A percentile compares a stretch with the other conserved stretches of the same genome.
These are phyloP conservation scores for Penicillium hesseltinei DNA, from an alignment of 2,329 filamentous ascomycete genomes.

Conservation along the genomic window DNA sequence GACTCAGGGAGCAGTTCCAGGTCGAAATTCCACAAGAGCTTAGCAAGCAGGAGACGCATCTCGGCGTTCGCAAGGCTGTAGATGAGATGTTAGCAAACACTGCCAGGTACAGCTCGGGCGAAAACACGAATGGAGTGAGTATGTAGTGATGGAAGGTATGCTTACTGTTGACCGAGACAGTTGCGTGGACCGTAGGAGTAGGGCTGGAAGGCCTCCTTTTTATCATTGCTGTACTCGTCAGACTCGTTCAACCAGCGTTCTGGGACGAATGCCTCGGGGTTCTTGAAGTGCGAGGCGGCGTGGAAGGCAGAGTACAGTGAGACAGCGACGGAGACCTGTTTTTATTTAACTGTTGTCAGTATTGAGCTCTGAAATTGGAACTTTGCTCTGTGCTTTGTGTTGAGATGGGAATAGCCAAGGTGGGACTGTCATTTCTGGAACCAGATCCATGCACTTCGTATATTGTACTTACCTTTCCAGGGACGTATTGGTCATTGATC, in stretches of 20 bases:
- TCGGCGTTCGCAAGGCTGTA: conserved; percentile 34
- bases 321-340: conserved; percentile 17
- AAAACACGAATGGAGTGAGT: not conserved
- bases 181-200: conserved; percentile 31
- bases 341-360: not conserved
- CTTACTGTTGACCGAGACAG: conserved; percentile 31
- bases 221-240: conserved; percentile 29
- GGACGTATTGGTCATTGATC: conserved; percentile 27
- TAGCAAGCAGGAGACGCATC: conserved; percentile 43
- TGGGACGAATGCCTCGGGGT: conserved; percentile 26
- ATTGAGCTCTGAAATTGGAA: not conserved
- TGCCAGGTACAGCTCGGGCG: not conserved
- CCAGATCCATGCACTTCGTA: not conserved
- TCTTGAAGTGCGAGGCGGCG: conserved; percentile 17
- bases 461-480: conserved; percentile 23
- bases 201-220: conserved; percentile 31
- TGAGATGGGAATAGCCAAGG: not conserved
- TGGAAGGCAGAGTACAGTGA: conserved; percentile 15
- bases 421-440: not conserved
- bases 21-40: conserved; percentile 41
- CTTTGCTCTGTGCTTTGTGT: not conserved
- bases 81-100: not conserved
- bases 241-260: conserved; percentile 32
- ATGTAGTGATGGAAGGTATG: not conserved
- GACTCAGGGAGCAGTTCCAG: conserved; percentile 34